phyloP scores from a whole-genome alignment of 1,139 yeast species.

The Debaryomyces fabryi region DNA sequence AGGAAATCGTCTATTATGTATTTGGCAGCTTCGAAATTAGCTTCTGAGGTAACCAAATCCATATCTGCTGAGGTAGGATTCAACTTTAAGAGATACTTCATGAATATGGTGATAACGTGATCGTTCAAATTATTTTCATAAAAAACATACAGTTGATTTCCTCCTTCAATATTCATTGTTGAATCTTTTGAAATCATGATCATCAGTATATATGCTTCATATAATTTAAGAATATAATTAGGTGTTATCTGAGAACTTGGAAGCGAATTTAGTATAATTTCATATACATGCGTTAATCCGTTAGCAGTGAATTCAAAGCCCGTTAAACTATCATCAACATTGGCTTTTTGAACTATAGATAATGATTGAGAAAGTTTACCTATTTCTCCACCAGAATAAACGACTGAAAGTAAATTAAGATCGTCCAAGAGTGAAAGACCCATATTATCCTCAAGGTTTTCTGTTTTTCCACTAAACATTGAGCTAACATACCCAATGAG shows the following conservation, averaged over 20 bases:
- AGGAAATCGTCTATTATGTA: slow-evolving; percentile 28
- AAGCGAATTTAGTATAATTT: slow-evolving; percentile 23
- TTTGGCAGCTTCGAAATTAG: slow-evolving; percentile 35
- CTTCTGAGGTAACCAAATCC: slow-evolving; percentile 20
- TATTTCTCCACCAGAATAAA: neutral
- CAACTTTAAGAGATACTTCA: slow-evolving; percentile 31
- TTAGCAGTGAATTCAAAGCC: slow-evolving; percentile 28
- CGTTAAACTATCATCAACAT: slow-evolving; percentile 32
- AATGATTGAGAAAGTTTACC: slow-evolving; percentile 5
- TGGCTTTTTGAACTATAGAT: slow-evolving; percentile 28
- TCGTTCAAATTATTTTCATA: slow-evolving; percentile 22
- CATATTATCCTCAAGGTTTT: slow-evolving; percentile 8
- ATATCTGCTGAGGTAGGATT: slow-evolving; percentile 24
- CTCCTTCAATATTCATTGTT: neutral
- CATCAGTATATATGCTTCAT: slow-evolving; percentile 22
- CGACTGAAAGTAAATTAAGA: slow-evolving; percentile 22
- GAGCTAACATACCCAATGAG: slow-evolving; percentile 42
- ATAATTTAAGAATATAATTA: slow-evolving; percentile 22
- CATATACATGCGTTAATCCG: slow-evolving; percentile 32
- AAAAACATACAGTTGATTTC: slow-evolving; percentile 8
- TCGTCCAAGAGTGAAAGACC: slow-evolving; percentile 28
- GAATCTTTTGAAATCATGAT: slow-evolving; percentile 4
- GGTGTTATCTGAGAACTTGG: slow-evolving; percentile 19
- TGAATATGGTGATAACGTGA: slow-evolving; percentile 30
- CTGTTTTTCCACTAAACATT: slow-evolving; percentile 23